Evolutionary conservation across 495 filamentous ascomycete species (phyloP), one percentile per base, ranked within the genome.

Genomic region (Melanomma pulvis-pyrius): DNA sequence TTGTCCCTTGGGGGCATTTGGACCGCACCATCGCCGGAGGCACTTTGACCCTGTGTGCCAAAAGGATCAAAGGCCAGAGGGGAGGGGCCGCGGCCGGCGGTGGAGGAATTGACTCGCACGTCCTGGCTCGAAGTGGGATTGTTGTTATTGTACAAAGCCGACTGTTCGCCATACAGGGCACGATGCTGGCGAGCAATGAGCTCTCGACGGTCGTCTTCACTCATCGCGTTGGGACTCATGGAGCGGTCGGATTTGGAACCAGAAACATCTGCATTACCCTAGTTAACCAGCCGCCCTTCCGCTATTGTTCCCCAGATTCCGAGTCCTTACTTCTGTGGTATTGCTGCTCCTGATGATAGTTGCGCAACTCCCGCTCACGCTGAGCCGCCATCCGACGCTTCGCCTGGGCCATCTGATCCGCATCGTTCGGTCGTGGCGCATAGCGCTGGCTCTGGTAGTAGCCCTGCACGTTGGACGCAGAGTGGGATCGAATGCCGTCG

Each of bases 271-370:
- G 89, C 82, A 82, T 91, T 75, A 90, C 84, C 83, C 88, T 75
- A 79, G 74, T 78, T 77, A 79, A 78, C 73, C 68, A 46, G 69
- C 69, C 65, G 34, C 49, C 69, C 69, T 65, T 46, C 49, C 51
- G 41, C 69, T 67, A 59, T 67, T 61, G 49, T 61, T 68, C 59
- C 69, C 69, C 69, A 68, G 65, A 65, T 65, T 71, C 69, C 64
- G 69, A 65, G 64, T 71, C 69, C 79, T 70, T 74, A 98, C 94
- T 97, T 89, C 93, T 88, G 81, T 97, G 96, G 84, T 96, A 98
- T 87, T 98, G 94, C 84, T 98, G 94, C 84, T 98, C 94, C 82
- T 97, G 94, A 80, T 98, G 94, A 82, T 97, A 98, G 80, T 98
- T 98, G 79, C 94, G 92, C 79, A 98, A 87, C 82, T 98, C 94